phyloP scores from a whole-genome alignment of 2,329 filamentous ascomycete genomes.

The Sporothrix globosa region DNA sequence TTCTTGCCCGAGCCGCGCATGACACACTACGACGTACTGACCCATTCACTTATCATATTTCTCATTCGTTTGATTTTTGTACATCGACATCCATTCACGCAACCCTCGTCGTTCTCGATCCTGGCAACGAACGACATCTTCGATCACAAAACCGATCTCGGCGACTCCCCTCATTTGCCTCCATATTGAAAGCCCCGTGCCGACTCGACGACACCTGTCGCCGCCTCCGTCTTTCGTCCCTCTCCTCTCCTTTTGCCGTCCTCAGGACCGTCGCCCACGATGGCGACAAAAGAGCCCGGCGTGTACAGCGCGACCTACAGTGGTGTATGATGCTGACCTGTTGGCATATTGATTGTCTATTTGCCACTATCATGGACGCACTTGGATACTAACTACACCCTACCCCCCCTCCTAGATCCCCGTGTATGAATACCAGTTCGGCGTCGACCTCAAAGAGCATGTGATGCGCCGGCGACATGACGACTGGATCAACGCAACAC shows the following conservation, averaged over 20 bases:
- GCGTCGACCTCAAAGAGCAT: constrained; percentile 76
- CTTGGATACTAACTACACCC: neutral
- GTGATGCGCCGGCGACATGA: constrained; percentile 93
- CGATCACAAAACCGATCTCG: neutral
- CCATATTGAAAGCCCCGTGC: neutral
- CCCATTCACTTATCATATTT: neutral
- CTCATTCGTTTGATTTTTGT: neutral
- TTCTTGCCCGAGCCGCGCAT: neutral
- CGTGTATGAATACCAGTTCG: constrained; percentile 91
- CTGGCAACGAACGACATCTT: neutral
- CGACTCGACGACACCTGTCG: constrained; percentile 8
- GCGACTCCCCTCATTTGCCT: neutral
- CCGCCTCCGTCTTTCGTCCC: neutral
- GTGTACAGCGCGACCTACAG: constrained; percentile 72
- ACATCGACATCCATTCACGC: neutral
- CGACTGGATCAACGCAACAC: constrained; percentile 99
- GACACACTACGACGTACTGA: neutral
- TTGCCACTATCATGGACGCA: neutral
- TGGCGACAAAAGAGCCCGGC: constrained; percentile 54
- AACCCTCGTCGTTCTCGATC: neutral
- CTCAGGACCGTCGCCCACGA: constrained; percentile 38
- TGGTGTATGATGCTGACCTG: constrained; percentile 52
- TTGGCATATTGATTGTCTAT: too few relatives aligned
- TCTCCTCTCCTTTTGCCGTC: neutral
- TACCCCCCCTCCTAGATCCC: constrained; percentile 66